These are phyloP conservation scores for Hepatocystis sp. DNA, from an alignment of 169 alveolate species.

Conservation along the genomic window DNA sequence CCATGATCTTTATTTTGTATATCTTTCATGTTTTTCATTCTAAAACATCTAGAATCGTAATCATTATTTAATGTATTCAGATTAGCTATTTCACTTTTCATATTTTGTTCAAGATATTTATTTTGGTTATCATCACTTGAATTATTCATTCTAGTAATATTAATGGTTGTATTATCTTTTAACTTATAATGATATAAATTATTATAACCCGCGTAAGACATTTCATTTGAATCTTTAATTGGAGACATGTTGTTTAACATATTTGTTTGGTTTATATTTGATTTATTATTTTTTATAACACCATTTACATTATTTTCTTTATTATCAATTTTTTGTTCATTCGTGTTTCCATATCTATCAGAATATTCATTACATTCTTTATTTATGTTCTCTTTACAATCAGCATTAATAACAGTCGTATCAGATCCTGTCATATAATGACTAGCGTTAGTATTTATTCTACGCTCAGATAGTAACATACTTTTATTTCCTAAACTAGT, in stretches of 20 bases:
- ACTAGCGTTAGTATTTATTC: not conserved
- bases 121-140: too few species aligned
- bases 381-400: too few species aligned
- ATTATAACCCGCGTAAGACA: not conserved
- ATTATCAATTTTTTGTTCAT: too few species aligned
- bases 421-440: not conserved
- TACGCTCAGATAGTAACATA: too few species aligned
- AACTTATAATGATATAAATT: not conserved
- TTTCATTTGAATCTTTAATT: not conserved
- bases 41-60: too few species aligned
- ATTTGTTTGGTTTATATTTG: not conserved
- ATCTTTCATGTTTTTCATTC: conserved; percentile 1
- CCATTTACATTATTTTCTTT: too few species aligned
- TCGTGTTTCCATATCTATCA: too few species aligned
- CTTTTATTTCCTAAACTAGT: not conserved
- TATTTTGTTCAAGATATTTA: too few species aligned
- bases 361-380: too few species aligned
- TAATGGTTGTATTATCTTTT: not conserved
- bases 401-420: too few species aligned
- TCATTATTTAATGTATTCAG: conserved; percentile 8
- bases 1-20: conserved; percentile 2
- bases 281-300: not conserved
- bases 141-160: not conserved
- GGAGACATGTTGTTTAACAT: not conserved
- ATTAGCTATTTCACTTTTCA: conserved; percentile 33